Evolutionary conservation across 2,329 filamentous ascomycete species (phyloP).

Genomic region (Cercospora sp.): DNA sequence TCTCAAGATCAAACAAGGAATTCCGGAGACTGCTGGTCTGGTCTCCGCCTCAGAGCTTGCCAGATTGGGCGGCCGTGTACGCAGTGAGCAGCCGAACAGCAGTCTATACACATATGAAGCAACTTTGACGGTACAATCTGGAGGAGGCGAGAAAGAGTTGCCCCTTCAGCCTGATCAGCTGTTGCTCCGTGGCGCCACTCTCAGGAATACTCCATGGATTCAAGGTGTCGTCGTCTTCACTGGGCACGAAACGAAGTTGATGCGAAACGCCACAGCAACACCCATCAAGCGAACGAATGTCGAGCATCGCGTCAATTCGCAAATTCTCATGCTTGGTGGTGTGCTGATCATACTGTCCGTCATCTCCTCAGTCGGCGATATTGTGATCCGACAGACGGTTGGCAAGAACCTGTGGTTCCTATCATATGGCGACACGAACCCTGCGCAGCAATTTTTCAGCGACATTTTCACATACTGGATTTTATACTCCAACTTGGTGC

Average conservation of each 20-base stretch:
- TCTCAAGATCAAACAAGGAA: conserved; percentile 95
- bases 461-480: conserved; percentile 99
- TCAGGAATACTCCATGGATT: conserved; percentile 96
- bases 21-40: conserved; percentile 85
- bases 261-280: conserved; percentile 95
- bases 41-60: conserved; percentile 86
- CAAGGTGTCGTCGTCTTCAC: conserved; percentile 96
- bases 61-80: conserved; percentile 79
- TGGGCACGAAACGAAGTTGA: conserved; percentile 96
- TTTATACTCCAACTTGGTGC: conserved; percentile 91
- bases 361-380: conserved; percentile 86
- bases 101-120: conserved; percentile 98
- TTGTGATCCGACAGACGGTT: conserved; percentile 71
- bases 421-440: conserved; percentile 62
- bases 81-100: conserved; percentile 96
- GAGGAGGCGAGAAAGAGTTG: conserved; percentile 90
- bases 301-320: conserved; percentile 87
- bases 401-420: conserved; percentile 70
- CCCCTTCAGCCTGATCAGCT: conserved; percentile 89
- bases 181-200: conserved; percentile 84
- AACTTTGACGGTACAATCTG: conserved; percentile 84
- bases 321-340: conserved; percentile 85
- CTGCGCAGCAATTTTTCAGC: conserved; percentile 80
- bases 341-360: conserved; percentile 84
- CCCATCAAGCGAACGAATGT: conserved; percentile 98